These are phyloP conservation scores for Suhomyces tanzawaensis DNA, from an alignment of 805 yeast genomes.

Conservation along the genomic window DNA sequence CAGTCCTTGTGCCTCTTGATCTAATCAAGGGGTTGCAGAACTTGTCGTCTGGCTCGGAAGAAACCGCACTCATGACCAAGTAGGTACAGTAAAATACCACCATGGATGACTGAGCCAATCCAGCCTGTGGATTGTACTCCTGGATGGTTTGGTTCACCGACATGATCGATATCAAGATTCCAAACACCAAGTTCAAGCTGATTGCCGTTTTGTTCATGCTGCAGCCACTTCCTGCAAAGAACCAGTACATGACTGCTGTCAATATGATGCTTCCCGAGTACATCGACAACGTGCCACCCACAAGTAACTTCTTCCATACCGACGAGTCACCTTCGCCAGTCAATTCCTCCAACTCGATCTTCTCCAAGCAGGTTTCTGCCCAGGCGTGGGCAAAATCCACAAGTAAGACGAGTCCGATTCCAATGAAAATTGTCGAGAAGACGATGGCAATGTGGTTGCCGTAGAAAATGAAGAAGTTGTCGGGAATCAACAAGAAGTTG, in stretches of 20 bases:
- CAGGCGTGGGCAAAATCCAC: constrained; percentile 98
- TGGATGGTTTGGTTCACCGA: constrained; percentile 83
- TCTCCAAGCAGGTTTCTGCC: constrained; percentile 94
- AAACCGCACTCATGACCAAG: constrained; percentile 85
- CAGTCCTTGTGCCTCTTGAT: constrained; percentile 84
- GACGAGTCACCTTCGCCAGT: constrained; percentile 50
- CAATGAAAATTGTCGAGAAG: constrained; percentile 79
- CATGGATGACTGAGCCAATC: constrained; percentile 95
- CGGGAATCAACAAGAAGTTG: constrained; percentile 76
- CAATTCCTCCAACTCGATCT: constrained; percentile 74
- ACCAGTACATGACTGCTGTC: constrained; percentile 75
- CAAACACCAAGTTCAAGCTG: constrained; percentile 66
- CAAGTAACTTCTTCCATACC: constrained; percentile 76
- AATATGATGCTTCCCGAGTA: constrained; percentile 69
- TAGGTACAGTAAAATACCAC: constrained; percentile 93
- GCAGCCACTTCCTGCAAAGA: constrained; percentile 81
- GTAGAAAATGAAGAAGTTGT: constrained; percentile 80
- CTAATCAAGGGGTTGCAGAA: constrained; percentile 89
- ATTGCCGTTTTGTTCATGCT: constrained; percentile 87
- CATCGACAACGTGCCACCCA: constrained; percentile 88
- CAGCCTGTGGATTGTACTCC: constrained; percentile 92
- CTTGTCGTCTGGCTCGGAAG: constrained; percentile 94
- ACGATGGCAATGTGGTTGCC: constrained; percentile 87
- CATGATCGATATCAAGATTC: constrained; percentile 60
- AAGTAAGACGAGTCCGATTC: constrained; percentile 83